Conservation (phyloP, 345 rosid species). For the Carallia pectinifolia region DNA sequence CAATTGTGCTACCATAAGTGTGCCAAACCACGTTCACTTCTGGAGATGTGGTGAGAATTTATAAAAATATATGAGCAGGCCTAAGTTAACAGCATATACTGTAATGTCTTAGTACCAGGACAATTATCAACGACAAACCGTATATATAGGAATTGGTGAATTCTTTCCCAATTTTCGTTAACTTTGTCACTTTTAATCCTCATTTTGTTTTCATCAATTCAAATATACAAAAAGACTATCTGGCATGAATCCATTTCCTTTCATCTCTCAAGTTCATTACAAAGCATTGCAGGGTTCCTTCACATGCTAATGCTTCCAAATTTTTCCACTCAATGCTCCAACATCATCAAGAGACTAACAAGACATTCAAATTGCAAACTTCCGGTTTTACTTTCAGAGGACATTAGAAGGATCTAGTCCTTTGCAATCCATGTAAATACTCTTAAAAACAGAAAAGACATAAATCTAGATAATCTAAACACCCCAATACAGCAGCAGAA, state of each 20-base stretch:
- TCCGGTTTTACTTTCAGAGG: too few relatives aligned
- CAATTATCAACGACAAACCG: neutral
- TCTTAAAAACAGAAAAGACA: neutral
- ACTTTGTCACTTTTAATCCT: neutral
- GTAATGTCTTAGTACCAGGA: neutral
- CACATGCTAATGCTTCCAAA: neutral
- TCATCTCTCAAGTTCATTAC: neutral
- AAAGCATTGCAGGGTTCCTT: neutral
- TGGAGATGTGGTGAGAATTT: neutral
- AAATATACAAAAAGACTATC: neutral
- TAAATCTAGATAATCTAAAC: conserved; percentile 4
- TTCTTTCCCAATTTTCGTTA: conserved; percentile 2
- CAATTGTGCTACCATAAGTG: too few relatives aligned
- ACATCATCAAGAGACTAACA: neutral
- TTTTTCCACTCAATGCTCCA: too few relatives aligned
- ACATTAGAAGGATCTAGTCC: too few relatives aligned
- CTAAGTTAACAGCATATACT: neutral
- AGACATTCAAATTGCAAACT: conserved; percentile 2
- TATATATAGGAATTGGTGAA: neutral
- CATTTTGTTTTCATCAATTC: neutral
- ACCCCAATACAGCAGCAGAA: conserved; percentile 5
- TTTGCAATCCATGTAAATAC: neutral
- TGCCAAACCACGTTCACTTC: neutral
- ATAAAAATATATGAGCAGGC: neutral
- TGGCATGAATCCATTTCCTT: neutral